Evolutionary conservation across 441 rosid genomes (phyloP).

Genomic region (Populus hybrid): DNA sequence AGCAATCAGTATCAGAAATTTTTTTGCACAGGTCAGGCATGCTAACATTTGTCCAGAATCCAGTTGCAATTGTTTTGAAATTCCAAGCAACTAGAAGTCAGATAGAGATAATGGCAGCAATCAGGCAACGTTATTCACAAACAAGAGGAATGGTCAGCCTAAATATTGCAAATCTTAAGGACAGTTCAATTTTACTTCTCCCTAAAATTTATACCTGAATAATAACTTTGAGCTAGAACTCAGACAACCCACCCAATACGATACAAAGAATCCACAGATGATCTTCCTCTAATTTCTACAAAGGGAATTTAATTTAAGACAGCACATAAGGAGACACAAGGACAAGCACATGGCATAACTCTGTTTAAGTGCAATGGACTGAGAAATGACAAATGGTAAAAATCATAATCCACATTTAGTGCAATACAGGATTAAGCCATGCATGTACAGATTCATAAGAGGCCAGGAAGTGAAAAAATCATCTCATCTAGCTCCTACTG

Average conservation of each 20-base stretch:
- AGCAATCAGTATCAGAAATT: conserved; percentile 18
- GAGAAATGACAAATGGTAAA: background rate
- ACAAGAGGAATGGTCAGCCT: background rate
- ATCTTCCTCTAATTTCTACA: background rate
- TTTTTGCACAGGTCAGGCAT: background rate
- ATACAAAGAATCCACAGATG: background rate
- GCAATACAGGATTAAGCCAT: background rate
- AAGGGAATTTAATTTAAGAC: background rate
- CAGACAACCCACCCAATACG: background rate
- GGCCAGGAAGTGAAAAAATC: background rate
- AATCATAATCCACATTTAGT: background rate
- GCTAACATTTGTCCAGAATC: background rate
- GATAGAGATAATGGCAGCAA: background rate
- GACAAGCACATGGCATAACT: background rate
- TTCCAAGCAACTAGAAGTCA: background rate
- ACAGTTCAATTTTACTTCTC: background rate
- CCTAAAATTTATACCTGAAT: background rate
- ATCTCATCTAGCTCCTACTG: background rate
- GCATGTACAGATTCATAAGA: background rate
- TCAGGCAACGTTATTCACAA: background rate
- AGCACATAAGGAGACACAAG: background rate
- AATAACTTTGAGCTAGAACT: background rate
- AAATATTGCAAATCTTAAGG: background rate
- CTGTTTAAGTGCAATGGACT: background rate
- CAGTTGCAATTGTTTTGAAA: background rate